A percentile compares a stretch with the other conserved stretches of the same genome.
Evolutionary conservation across 805 yeast species (phyloP).

Genomic region (Ogataea methylovora): DNA sequence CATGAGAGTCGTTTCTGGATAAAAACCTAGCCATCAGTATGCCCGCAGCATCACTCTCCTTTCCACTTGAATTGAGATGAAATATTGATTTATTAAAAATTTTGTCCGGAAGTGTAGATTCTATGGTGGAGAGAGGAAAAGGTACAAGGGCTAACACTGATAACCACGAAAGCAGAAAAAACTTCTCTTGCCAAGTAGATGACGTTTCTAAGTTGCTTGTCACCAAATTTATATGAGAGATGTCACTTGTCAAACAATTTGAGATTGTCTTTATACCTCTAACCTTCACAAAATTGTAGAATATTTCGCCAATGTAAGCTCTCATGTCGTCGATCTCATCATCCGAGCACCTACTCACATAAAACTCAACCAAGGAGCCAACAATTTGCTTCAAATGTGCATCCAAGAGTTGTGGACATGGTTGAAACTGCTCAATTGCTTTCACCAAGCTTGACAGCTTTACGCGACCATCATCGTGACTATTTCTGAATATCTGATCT

Average conservation of each 20-base stretch:
- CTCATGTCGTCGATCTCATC: slow-evolving; percentile 5
- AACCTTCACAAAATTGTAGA: slow-evolving; percentile 59
- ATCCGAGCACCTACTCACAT: slow-evolving; percentile 7
- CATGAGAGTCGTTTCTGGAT: slow-evolving; percentile 35
- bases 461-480: background rate
- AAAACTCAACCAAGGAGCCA: slow-evolving; percentile 20
- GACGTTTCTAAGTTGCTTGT: slow-evolving; percentile 15
- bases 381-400: slow-evolving; percentile 27
- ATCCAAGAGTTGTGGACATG: slow-evolving; percentile 46
- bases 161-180: slow-evolving; percentile 61
- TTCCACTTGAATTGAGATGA: slow-evolving; percentile 40
- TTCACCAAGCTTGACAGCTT: slow-evolving; percentile 8
- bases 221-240: slow-evolving; percentile 37
- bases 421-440: slow-evolving; percentile 43
- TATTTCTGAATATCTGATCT: background rate
- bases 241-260: slow-evolving; percentile 55
- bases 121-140: slow-evolving; percentile 44
- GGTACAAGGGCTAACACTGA: slow-evolving; percentile 67
- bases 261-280: slow-evolving; percentile 56
- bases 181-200: slow-evolving; percentile 39
- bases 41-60: slow-evolving; percentile 48
- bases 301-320: slow-evolving; percentile 21
- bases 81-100: slow-evolving; percentile 29
- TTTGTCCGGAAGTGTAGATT: slow-evolving; percentile 21
- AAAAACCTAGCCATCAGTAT: slow-evolving; percentile 45